These are phyloP conservation scores for Thamnidium elegans DNA, from an alignment of 192 early-diverging fungal genomes.

Conservation along the genomic window DNA sequence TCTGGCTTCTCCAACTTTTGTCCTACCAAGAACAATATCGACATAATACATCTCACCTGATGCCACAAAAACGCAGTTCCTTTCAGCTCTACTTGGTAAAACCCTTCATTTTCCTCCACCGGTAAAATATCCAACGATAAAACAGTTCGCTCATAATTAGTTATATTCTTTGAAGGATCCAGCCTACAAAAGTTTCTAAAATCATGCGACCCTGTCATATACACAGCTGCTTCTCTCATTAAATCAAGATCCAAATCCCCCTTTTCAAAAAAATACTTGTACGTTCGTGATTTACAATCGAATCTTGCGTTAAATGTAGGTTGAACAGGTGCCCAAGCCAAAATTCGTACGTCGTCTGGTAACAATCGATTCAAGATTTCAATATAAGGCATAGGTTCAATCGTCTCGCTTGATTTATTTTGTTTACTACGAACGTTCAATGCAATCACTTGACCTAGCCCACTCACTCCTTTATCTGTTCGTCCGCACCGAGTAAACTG, in stretches of 20 bases:
- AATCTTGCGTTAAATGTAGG: conserved; percentile 83
- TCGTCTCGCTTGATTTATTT: background rate
- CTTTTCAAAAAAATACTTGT: conserved; percentile 87
- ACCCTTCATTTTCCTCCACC: no score
- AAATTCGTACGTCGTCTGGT: conserved; percentile 82
- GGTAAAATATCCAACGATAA: conserved; percentile 53
- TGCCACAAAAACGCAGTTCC: conserved; percentile 97
- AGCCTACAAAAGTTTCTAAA: conserved; percentile 96
- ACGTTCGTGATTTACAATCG: conserved; percentile 76
- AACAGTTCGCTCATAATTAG: conserved; percentile 77
- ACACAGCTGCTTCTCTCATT: conserved; percentile 75
- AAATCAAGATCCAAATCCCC: conserved; percentile 61
- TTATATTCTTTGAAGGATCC: conserved; percentile 81
- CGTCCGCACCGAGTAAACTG: conserved; percentile 82
- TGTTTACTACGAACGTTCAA: conserved; percentile 52
- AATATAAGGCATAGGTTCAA: conserved; percentile 72
- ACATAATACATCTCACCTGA: conserved; percentile 96
- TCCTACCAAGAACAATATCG: conserved; percentile 83
- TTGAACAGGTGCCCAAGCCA: conserved; percentile 85
- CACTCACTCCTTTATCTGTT: conserved; percentile 87
- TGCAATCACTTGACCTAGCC: conserved; percentile 83
- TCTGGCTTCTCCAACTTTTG: conserved; percentile 73
- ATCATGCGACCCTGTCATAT: conserved; percentile 81
- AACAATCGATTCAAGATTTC: conserved; percentile 78
- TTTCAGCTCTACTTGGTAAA: conserved; percentile 67